Conservation (phyloP, 495 filamentous ascomycete species). For the Podospora appendiculata region DNA sequence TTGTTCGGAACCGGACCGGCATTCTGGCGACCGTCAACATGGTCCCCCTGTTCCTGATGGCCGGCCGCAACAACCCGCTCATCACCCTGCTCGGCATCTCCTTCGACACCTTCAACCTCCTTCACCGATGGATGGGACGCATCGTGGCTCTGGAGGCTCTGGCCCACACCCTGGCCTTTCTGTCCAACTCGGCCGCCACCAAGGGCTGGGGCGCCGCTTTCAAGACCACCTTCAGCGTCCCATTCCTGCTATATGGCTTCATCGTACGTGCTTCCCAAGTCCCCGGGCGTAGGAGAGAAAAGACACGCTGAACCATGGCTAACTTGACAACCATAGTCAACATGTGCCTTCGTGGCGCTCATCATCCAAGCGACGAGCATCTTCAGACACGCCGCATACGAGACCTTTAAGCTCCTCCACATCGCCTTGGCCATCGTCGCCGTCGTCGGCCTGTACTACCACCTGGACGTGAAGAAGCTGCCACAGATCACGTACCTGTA, state of each 20-base stretch:
- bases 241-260: slow-evolving; percentile 44
- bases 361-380: slow-evolving; percentile 64
- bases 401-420: slow-evolving; percentile 75
- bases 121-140: slow-evolving; percentile 73
- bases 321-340: slow-evolving; percentile 32
- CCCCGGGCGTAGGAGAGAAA: no score
- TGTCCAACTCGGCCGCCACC: slow-evolving; percentile 17
- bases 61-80: slow-evolving; percentile 54
- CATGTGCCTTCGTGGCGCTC: slow-evolving; percentile 55
- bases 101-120: slow-evolving; percentile 71
- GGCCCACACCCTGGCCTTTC: slow-evolving; percentile 50
- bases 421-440: slow-evolving; percentile 58
- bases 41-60: slow-evolving; percentile 51
- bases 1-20: slow-evolving; percentile 68
- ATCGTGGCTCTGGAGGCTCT: slow-evolving; percentile 61
- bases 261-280: slow-evolving; percentile 35
- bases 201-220: slow-evolving; percentile 40
- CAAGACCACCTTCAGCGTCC: slow-evolving; percentile 21
- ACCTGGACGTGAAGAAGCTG: slow-evolving; percentile 54
- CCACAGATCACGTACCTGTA: slow-evolving; percentile 56
- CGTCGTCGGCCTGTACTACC: slow-evolving; percentile 61
- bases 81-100: slow-evolving; percentile 55
- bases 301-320: slow-evolving; percentile 1
- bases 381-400: slow-evolving; percentile 83
- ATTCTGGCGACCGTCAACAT: slow-evolving; percentile 74